Conservation (phyloP, 768 basidiomycete species). For the Phanerodontia chrysosporium region DNA sequence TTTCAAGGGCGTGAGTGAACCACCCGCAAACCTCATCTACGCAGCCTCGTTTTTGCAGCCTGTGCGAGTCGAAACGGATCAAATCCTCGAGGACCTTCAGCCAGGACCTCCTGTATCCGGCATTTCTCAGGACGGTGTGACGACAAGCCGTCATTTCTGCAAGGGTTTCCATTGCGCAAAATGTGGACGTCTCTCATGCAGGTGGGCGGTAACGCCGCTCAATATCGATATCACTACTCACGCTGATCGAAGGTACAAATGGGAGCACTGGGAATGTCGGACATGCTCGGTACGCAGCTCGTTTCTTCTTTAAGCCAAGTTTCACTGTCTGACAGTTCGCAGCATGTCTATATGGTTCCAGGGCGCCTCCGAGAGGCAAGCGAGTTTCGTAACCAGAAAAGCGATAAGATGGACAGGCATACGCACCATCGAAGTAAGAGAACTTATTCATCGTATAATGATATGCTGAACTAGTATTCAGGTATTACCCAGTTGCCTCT, state of each 20-base stretch:
- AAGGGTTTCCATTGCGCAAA: slow-evolving; percentile 64
- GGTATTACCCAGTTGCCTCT: slow-evolving; percentile 2
- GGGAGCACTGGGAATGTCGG: slow-evolving; percentile 71
- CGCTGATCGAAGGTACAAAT: slow-evolving; percentile 49
- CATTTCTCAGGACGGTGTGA: slow-evolving; percentile 32
- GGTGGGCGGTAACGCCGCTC: slow-evolving; percentile 37
- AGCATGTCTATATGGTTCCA: slow-evolving; percentile 9
- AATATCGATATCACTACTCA: background rate
- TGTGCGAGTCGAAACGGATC: slow-evolving; percentile 26
- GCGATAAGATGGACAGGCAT: slow-evolving; percentile 5
- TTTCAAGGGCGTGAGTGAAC: slow-evolving; percentile 14
- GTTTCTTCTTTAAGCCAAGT: background rate
- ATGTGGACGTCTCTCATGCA: slow-evolving; percentile 72
- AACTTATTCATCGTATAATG: background rate
- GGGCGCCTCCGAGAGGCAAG: slow-evolving; percentile 2
- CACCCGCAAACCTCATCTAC: slow-evolving; percentile 42
- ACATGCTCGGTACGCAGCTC: slow-evolving; percentile 45
- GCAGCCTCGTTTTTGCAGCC: slow-evolving; percentile 40
- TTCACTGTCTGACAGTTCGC: too few species aligned
- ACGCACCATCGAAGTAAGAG: background rate
- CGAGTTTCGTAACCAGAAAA: slow-evolving; percentile 5
- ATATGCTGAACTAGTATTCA: background rate
- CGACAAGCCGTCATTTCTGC: slow-evolving; percentile 52
- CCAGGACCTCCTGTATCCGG: slow-evolving; percentile 30
- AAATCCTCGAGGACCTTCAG: slow-evolving; percentile 33